Conservation (phyloP, 257 asterid species). For the Rubia yunnanensis region DNA sequence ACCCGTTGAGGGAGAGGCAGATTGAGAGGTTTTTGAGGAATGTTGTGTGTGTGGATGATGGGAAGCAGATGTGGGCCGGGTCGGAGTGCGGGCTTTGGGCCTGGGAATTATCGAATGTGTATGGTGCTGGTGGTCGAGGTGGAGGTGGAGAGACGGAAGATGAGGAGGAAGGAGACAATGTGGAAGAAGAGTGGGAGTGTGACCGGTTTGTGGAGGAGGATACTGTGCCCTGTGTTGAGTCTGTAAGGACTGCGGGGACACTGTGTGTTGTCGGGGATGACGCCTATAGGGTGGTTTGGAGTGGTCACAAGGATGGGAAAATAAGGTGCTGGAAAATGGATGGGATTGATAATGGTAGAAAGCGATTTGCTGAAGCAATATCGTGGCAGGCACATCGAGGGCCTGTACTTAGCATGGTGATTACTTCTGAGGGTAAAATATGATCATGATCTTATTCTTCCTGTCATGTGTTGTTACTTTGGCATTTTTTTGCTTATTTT, state of each 20-base stretch:
- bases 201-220: slow-evolving; percentile 32
- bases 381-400: slow-evolving; percentile 94
- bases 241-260: slow-evolving; percentile 39
- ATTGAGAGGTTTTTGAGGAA: slow-evolving; percentile 70
- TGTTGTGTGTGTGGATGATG: slow-evolving; percentile 43
- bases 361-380: slow-evolving; percentile 46
- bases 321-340: slow-evolving; percentile 84
- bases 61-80: slow-evolving; percentile 87
- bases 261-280: slow-evolving; percentile 74
- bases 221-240: slow-evolving; percentile 58
- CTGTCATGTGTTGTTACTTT: background rate
- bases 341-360: slow-evolving; percentile 15
- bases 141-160: background rate
- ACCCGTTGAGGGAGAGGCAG: slow-evolving; percentile 68
- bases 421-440: slow-evolving; percentile 62
- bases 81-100: slow-evolving; percentile 73
- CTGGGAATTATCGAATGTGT: slow-evolving; percentile 66
- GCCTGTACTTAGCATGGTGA: slow-evolving; percentile 75
- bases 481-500: background rate
- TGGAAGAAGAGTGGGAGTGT: slow-evolving; percentile 31
- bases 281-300: slow-evolving; percentile 76
- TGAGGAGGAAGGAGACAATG: background rate
- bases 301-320: slow-evolving; percentile 89
- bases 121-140: slow-evolving; percentile 25
- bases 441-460: background rate